A percentile compares a stretch with the other conserved stretches of the same genome.
phyloP scores from a whole-genome alignment of 1,284 basidiomycete species.

The Apiotrichum porosum region DNA sequence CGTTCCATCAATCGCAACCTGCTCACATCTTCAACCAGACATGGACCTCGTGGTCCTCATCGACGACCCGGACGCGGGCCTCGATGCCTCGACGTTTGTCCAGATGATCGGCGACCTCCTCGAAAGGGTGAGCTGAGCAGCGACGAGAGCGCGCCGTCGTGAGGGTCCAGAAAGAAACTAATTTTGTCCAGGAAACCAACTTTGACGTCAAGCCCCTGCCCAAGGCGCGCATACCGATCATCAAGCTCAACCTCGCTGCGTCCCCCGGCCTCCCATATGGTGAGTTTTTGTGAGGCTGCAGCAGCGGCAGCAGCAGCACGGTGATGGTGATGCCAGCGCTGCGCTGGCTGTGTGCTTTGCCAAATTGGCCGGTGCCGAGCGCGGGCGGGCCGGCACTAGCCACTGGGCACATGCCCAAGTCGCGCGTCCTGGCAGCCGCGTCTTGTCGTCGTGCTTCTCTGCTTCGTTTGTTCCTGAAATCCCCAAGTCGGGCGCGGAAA shows the following conservation, averaged over 20 bases:
- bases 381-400: too few species aligned
- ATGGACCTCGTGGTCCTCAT: slow-evolving; percentile 98
- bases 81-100: slow-evolving; percentile 82
- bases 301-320: too few species aligned
- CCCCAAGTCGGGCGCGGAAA: too few species aligned
- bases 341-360: too few species aligned
- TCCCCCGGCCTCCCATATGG: slow-evolving; percentile 82
- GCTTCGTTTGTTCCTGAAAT: too few species aligned
- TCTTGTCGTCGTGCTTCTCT: too few species aligned
- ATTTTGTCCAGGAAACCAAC: slow-evolving; percentile 66
- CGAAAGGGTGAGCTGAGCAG: slow-evolving; percentile 66
- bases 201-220: slow-evolving; percentile 90
- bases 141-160: background rate
- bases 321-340: too few species aligned
- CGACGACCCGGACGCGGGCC: slow-evolving; percentile 62
- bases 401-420: too few species aligned
- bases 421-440: too few species aligned
- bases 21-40: slow-evolving; percentile 55
- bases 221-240: slow-evolving; percentile 95
- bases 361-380: too few species aligned
- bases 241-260: slow-evolving; percentile 89
- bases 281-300: slow-evolving; percentile 14
- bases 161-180: too few species aligned
- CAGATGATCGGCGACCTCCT: slow-evolving; percentile 89
- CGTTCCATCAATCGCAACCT: too few species aligned